Evolutionary conservation across 768 basidiomycete species (phyloP).

Genomic region (Boletus sp.): DNA sequence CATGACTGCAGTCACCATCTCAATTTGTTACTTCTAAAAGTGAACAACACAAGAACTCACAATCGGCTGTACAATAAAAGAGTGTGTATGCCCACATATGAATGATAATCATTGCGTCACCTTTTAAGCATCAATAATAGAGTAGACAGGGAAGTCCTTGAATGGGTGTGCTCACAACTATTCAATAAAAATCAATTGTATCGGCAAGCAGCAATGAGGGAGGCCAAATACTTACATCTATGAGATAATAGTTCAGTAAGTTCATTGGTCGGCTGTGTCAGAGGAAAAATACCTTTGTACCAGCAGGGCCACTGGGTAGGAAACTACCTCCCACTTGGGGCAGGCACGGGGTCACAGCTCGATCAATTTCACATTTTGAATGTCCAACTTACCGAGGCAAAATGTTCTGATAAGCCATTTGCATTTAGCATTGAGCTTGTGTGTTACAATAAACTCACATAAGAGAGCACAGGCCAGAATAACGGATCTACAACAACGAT

Average conservation of each 20-base stretch:
- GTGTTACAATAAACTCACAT: background rate
- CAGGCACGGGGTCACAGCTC: background rate
- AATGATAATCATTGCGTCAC: no score
- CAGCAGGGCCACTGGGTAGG: background rate
- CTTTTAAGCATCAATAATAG: background rate
- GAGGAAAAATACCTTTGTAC: background rate
- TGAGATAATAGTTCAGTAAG: background rate
- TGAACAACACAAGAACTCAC: background rate
- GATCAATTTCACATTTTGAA: background rate
- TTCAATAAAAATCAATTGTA: background rate
- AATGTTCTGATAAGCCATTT: background rate
- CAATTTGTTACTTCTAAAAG: background rate
- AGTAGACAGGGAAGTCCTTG: background rate
- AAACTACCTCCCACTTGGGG: background rate
- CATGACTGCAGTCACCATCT: background rate
- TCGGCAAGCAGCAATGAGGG: background rate
- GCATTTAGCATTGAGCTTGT: background rate
- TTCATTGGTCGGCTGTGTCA: background rate
- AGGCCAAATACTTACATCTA: background rate
- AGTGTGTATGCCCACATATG: background rate
- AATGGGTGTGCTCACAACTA: background rate
- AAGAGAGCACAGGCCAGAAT: background rate
- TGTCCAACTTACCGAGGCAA: background rate
- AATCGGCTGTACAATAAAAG: background rate
- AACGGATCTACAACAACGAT: background rate